phyloP scores from a whole-genome alignment of 768 basidiomycete species.

The Tephrocybe sp. region DNA sequence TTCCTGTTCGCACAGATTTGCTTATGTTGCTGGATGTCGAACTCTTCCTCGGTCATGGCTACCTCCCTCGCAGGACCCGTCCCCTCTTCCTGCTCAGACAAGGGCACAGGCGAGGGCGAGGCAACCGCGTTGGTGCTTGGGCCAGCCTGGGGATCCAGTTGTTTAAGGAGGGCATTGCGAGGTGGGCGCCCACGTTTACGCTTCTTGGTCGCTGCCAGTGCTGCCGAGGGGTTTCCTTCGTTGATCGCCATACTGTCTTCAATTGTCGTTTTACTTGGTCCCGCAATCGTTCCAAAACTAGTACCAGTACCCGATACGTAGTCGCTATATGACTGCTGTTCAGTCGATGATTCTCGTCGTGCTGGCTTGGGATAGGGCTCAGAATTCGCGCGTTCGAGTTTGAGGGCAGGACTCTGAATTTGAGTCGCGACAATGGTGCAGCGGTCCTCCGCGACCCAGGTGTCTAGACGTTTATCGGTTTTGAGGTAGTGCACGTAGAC shows the following conservation, averaged over 20 bases:
- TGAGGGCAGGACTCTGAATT: background rate
- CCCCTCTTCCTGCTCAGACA: conserved; percentile 9
- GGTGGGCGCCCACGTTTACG: conserved; percentile 13
- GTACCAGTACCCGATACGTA: background rate
- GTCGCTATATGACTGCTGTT: conserved; percentile 1
- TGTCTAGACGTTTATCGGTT: conserved; percentile 71
- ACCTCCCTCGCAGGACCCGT: conserved; percentile 23
- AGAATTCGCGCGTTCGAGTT: background rate
- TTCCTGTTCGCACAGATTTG: conserved; percentile 71
- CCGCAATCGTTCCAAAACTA: conserved; percentile 9
- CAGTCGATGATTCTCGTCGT: background rate
- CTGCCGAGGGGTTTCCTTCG: background rate
- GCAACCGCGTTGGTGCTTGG: conserved; percentile 6
- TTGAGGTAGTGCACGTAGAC: conserved; percentile 73
- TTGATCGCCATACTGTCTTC: background rate
- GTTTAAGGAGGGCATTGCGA: background rate
- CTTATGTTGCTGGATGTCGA: conserved; percentile 65
- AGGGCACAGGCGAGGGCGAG: conserved; percentile 12
- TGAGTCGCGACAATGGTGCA: conserved; percentile 31
- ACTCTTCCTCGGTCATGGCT: conserved; percentile 65
- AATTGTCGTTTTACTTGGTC: background rate
- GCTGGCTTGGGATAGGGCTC: background rate
- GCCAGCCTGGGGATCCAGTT: background rate
- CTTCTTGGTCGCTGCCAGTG: conserved; percentile 3
- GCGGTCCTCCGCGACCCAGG: conserved; percentile 57